These are phyloP conservation scores for Lyophyllum decastes DNA, from an alignment of 768 basidiomycete genomes.

Conservation along the genomic window DNA sequence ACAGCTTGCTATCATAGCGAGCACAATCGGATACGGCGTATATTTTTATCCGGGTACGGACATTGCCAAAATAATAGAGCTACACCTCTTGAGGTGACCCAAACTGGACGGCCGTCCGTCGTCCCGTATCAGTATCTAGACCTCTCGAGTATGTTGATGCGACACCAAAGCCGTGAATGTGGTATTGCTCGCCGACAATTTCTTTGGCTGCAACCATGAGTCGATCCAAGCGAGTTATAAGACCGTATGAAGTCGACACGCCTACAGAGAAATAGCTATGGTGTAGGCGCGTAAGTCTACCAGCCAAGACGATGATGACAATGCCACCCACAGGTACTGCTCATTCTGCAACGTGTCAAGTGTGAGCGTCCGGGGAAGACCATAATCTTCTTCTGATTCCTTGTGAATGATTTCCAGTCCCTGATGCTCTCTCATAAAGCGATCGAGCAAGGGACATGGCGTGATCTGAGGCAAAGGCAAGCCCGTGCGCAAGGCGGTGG, in stretches of 20 bases:
- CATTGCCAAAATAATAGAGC: too few relatives aligned
- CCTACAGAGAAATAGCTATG: conserved; percentile 71
- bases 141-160: neutral
- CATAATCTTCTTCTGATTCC: conserved; percentile 74
- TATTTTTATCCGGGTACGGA: too few relatives aligned
- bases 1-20: too few relatives aligned
- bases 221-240: conserved; percentile 73
- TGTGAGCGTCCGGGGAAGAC: conserved; percentile 69
- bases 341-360: conserved; percentile 74
- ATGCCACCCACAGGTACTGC: conserved; percentile 68
- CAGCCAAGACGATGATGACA: neutral
- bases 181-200: conserved; percentile 84
- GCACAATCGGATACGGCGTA: too few relatives aligned
- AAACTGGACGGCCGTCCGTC: conserved; percentile 7
- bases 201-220: conserved; percentile 85
- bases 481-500: conserved; percentile 73
- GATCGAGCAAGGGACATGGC: conserved; percentile 65
- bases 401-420: conserved; percentile 70
- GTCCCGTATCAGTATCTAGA: neutral
- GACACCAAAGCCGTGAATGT: conserved; percentile 69
- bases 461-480: conserved; percentile 83
- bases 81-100: conserved; percentile 6
- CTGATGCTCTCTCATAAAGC: conserved; percentile 49
- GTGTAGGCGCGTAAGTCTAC: neutral
- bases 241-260: conserved; percentile 65